phyloP scores from a whole-genome alignment of 2,329 filamentous ascomycete genomes.

The Fusarium ramigenum region DNA sequence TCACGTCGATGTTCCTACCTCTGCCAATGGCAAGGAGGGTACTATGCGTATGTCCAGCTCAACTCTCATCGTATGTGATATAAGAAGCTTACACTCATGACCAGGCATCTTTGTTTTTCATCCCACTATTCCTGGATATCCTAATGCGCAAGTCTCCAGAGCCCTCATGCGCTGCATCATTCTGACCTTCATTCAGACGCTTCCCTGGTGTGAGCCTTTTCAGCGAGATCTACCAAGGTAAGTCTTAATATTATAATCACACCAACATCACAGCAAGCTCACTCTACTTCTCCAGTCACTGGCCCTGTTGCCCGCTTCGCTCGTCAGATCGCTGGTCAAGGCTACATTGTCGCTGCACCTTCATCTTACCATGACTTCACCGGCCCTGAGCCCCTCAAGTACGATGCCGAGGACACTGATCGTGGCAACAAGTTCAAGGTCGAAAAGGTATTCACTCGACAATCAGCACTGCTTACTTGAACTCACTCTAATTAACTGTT shows the following conservation, averaged over 20 bases:
- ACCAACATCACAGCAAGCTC: background rate
- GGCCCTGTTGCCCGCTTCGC: conserved; percentile 90
- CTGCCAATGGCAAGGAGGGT: conserved; percentile 62
- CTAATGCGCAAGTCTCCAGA: conserved; percentile 72
- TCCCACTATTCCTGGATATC: conserved; percentile 84
- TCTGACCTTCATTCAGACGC: conserved; percentile 51
- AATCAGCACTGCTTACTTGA: background rate
- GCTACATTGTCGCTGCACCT: conserved; percentile 91
- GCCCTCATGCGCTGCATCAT: too few relatives aligned
- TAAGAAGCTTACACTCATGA: conserved; percentile 25
- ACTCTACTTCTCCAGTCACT: conserved; percentile 68
- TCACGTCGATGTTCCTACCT: conserved; percentile 60
- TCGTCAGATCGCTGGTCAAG: conserved; percentile 89
- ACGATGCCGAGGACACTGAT: conserved; percentile 89
- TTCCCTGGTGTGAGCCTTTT: conserved; percentile 91
- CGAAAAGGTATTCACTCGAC: conserved; percentile 67
- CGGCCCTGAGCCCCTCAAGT: conserved; percentile 82
- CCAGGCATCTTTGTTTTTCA: conserved; percentile 90
- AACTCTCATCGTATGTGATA: conserved; percentile 17
- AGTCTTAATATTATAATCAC: background rate
- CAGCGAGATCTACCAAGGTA: conserved; percentile 97
- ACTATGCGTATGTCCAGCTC: conserved; percentile 58
- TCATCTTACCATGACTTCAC: conserved; percentile 95
- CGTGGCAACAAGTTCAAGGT: conserved; percentile 88
- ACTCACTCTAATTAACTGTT: background rate